Percentiles rank a stretch among this genome's conserved stretches.
These are phyloP conservation scores for Aspergillus quadricinctus DNA, from an alignment of 2,329 filamentous ascomycete genomes.

Conservation along the genomic window DNA sequence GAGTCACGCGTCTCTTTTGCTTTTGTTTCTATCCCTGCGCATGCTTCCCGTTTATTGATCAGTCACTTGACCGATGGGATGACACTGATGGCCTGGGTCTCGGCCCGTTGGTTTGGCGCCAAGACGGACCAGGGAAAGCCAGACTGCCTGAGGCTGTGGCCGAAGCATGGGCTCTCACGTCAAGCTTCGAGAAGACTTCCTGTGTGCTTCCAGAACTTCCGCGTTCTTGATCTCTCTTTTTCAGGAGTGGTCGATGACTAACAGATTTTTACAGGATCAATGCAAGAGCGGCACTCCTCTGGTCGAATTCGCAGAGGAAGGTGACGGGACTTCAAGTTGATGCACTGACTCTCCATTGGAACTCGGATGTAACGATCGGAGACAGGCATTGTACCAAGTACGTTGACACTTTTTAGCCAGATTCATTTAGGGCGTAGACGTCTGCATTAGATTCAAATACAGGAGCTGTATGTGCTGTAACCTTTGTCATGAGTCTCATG, in stretches of 20 bases:
- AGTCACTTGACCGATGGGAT: not conserved
- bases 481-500: not conserved
- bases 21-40: constrained; percentile 1
- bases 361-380: not conserved
- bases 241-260: constrained; percentile 14
- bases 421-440: not conserved
- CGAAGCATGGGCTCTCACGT: constrained; percentile 6
- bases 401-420: not conserved
- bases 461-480: not conserved
- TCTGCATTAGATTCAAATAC: not conserved
- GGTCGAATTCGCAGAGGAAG: constrained; percentile 63
- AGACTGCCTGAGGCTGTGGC: not conserved
- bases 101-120: not conserved
- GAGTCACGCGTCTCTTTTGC: constrained; percentile 35
- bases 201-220: constrained; percentile 12
- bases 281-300: constrained; percentile 73
- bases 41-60: constrained; percentile 4
- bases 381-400: not conserved
- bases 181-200: constrained; percentile 13
- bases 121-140: not conserved
- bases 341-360: not conserved
- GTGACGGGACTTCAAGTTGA: constrained; percentile 9
- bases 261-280: constrained; percentile 55
- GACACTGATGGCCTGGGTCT: not conserved
- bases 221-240: not conserved